These are phyloP conservation scores for Phytophthora uliginosa DNA, from an alignment of 352 stramenopile genomes.

Conservation along the genomic window DNA sequence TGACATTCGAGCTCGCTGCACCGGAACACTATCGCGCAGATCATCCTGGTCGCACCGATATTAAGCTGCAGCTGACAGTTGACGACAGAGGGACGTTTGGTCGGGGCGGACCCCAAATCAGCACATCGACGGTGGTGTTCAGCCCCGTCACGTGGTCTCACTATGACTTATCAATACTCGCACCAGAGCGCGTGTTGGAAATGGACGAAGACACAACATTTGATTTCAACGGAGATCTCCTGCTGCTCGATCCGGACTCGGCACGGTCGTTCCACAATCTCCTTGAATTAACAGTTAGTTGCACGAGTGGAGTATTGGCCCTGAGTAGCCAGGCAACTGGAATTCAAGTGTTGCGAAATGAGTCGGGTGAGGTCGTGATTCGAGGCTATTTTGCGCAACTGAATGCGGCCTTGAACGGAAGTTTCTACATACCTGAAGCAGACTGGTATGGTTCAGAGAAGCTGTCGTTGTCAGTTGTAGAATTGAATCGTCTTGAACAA, in stretches of 20 bases:
- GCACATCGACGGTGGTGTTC: conserved; percentile 41
- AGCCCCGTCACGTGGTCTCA: conserved; percentile 40
- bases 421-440: conserved; percentile 50
- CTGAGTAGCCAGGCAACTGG: conserved; percentile 21
- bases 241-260: conserved; percentile 41
- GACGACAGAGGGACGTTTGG: conserved; percentile 69
- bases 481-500: conserved; percentile 19
- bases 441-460: conserved; percentile 75
- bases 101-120: conserved; percentile 57
- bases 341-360: conserved; percentile 45
- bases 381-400: conserved; percentile 61
- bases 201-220: conserved; percentile 54
- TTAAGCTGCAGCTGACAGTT: conserved; percentile 60
- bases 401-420: conserved; percentile 64
- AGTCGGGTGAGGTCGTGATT: conserved; percentile 37
- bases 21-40: conserved; percentile 40
- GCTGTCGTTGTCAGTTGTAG: conserved; percentile 46
- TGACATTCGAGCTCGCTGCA: conserved; percentile 55
- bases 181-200: conserved; percentile 36
- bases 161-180: conserved; percentile 34
- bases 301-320: conserved; percentile 36
- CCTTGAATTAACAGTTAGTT: conserved; percentile 45
- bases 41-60: conserved; percentile 25
- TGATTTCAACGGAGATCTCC: conserved; percentile 41
- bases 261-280: conserved; percentile 31